Conservation (phyloP, 2,329 filamentous ascomycete genomes). For the Fusarium pininemorale region DNA sequence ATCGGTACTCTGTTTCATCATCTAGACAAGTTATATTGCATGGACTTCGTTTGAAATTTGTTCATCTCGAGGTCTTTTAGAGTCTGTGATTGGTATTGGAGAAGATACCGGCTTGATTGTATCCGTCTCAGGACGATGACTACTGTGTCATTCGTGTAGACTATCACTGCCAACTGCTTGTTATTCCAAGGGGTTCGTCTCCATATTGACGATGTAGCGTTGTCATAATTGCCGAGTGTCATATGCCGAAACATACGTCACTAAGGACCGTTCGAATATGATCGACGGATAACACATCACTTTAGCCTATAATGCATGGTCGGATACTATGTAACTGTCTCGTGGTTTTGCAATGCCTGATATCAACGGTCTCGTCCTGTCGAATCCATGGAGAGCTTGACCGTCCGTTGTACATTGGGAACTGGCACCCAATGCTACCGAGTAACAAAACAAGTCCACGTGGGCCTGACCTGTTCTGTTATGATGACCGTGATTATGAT, state of each 20-base stretch:
- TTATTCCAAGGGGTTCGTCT: neutral
- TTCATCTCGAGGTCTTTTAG: neutral
- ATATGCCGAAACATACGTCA: constrained; percentile 21
- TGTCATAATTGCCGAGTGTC: neutral
- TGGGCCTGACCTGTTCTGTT: constrained; percentile 3
- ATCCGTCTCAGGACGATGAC: neutral
- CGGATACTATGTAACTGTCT: neutral
- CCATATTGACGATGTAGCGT: neutral
- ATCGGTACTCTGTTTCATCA: neutral
- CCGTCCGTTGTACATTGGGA: neutral
- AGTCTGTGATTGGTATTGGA: neutral
- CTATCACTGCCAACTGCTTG: neutral
- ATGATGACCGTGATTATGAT: neutral
- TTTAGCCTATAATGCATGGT: neutral
- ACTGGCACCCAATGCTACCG: constrained; percentile 1
- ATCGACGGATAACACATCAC: constrained; percentile 13
- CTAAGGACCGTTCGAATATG: neutral
- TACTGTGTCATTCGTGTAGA: neutral
- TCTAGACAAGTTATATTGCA: neutral
- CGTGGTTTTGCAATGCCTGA: constrained; percentile 5
- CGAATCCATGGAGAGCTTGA: constrained; percentile 4
- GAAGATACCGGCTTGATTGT: neutral
- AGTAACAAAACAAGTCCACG: constrained; percentile 10
- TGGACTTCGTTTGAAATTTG: neutral
- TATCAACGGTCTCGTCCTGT: neutral